Evolutionary conservation across 176 grass and related monocot species (phyloP).

Genomic region (Echinochloa phyllopogon): DNA sequence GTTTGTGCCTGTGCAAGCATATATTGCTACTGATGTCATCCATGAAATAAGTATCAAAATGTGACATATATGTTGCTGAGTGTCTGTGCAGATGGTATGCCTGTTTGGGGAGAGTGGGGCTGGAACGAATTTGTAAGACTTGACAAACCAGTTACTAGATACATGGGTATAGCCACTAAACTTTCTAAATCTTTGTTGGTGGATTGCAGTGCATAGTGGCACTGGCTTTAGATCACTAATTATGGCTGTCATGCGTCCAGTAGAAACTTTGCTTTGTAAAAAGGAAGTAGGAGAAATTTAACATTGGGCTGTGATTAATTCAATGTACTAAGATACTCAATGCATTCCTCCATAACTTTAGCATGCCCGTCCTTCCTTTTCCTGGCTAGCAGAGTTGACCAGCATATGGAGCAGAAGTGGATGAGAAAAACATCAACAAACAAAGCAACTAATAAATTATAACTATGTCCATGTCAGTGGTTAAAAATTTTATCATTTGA

Average conservation of each 20-base stretch:
- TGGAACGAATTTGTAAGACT: conserved; percentile 29
- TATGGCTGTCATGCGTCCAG: conserved; percentile 9
- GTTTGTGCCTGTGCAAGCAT: conserved; percentile 50
- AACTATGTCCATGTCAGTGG: background rate
- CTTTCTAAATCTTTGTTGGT: conserved; percentile 36
- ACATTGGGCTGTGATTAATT: conserved; percentile 18
- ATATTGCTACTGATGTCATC: conserved; percentile 60
- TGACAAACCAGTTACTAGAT: conserved; percentile 40
- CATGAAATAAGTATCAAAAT: conserved; percentile 42
- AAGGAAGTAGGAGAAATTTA: conserved; percentile 22
- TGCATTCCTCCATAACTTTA: conserved; percentile 13
- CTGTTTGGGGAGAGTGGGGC: conserved; percentile 36
- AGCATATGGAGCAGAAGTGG: conserved; percentile 14
- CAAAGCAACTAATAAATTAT: background rate
- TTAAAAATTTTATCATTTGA: conserved; percentile 36
- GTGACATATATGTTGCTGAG: background rate
- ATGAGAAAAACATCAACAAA: conserved; percentile 15
- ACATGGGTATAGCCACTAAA: conserved; percentile 6
- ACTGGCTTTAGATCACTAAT: conserved; percentile 36
- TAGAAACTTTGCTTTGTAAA: conserved; percentile 33
- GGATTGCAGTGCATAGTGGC: conserved; percentile 33
- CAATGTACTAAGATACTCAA: background rate
- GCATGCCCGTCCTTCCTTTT: conserved; percentile 5
- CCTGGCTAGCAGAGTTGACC: conserved; percentile 5
- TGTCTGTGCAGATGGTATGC: conserved; percentile 37